Evolutionary conservation across 139 green algal species (phyloP).

Genomic region (Closterium sp.): DNA sequence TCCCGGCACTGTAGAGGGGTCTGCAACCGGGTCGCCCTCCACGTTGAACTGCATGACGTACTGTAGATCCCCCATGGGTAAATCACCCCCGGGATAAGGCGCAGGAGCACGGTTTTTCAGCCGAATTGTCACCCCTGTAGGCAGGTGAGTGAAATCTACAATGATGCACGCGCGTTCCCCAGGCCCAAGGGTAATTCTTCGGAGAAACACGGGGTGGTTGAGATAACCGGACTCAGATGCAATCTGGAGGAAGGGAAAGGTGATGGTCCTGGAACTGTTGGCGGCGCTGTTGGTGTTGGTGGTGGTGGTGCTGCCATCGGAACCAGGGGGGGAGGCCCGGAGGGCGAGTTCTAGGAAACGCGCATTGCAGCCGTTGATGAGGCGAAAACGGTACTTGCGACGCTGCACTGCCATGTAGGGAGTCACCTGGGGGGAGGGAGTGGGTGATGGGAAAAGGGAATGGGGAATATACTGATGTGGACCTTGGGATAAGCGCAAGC

Average conservation of each 20-base stretch:
- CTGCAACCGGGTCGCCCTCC: neutral
- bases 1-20: neutral
- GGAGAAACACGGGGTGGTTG: neutral
- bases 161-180: constrained; percentile 14
- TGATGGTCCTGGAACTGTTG: neutral
- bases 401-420: constrained; percentile 28
- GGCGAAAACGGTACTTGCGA: constrained; percentile 38
- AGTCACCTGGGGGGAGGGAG: neutral
- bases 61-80: neutral
- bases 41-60: constrained; percentile 21
- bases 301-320: neutral
- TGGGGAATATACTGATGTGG: too few species aligned
- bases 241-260: constrained; percentile 11
- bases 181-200: neutral
- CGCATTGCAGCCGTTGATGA: constrained; percentile 17
- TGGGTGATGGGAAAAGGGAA: neutral
- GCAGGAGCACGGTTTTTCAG: constrained; percentile 1
- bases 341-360: constrained; percentile 19
- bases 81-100: constrained; percentile 9
- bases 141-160: constrained; percentile 8
- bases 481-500: too few species aligned
- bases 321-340: neutral
- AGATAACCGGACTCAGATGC: constrained; percentile 22
- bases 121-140: neutral
- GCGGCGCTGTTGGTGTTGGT: too few species aligned